Evolutionary conservation across 441 rosid genomes (phyloP).

Genomic region (Erodium texanum): DNA sequence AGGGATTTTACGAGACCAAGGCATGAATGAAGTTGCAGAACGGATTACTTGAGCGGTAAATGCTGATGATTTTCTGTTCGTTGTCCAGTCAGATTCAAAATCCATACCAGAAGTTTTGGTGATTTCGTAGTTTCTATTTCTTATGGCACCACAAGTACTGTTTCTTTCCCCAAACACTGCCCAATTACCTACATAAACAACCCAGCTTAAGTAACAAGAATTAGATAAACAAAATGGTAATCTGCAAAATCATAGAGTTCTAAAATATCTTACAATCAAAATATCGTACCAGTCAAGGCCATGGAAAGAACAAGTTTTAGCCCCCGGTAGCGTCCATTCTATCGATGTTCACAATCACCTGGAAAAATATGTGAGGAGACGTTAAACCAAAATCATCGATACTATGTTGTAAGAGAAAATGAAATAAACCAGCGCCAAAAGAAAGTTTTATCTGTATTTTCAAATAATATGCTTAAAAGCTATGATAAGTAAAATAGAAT

Average conservation of each 20-base stretch:
- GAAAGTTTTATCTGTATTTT: neutral
- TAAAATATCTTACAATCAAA: neutral
- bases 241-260: neutral
- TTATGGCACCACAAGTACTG: conserved; percentile 25
- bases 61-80: conserved; percentile 43
- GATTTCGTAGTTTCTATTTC: conserved; percentile 19
- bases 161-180: conserved; percentile 48
- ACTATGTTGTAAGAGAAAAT: neutral
- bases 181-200: conserved; percentile 28
- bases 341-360: conserved; percentile 19
- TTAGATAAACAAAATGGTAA: neutral
- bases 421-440: no score
- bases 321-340: conserved; percentile 72
- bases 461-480: neutral
- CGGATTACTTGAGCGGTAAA: conserved; percentile 46
- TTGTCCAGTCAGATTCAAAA: conserved; percentile 60
- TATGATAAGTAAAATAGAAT: neutral
- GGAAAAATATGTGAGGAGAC: conserved; percentile 9
- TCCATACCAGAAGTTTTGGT: conserved; percentile 58
- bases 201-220: conserved; percentile 8
- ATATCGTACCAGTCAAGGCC: conserved; percentile 44
- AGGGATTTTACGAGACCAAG: conserved; percentile 73
- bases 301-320: conserved; percentile 36
- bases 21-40: conserved; percentile 62
- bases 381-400: conserved; percentile 10